A percentile compares a stretch with the other conserved stretches of the same genome.
phyloP scores from a whole-genome alignment of 192 early-diverging fungal genomes.

The Linnemannia exigua region DNA sequence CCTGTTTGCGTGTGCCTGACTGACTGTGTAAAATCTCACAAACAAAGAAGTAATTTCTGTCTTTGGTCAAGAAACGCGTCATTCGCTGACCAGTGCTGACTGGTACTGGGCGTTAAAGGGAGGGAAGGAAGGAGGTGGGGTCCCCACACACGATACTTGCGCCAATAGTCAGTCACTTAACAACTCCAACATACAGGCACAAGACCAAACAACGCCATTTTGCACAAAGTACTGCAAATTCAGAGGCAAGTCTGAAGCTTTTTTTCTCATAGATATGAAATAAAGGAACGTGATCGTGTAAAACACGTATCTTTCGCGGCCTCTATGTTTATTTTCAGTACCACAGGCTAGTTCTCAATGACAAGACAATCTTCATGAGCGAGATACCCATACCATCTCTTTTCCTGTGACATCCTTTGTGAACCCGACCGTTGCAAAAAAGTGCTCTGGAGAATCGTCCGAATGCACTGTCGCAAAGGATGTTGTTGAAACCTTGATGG shows the following conservation, averaged over 20 bases:
- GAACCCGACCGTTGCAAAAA: constrained; percentile 32
- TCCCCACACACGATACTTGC: too few relatives aligned
- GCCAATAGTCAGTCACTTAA: too few relatives aligned
- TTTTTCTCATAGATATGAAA: background rate
- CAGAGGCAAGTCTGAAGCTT: background rate
- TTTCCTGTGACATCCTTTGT: background rate
- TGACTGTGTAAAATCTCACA: background rate
- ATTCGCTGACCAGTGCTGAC: background rate
- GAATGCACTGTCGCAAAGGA: constrained; percentile 21
- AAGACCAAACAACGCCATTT: background rate
- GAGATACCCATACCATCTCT: constrained; percentile 22
- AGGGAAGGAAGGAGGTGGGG: background rate
- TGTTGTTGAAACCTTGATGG: constrained; percentile 13
- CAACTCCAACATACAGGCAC: too few relatives aligned
- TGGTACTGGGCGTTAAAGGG: background rate
- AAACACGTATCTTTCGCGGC: background rate
- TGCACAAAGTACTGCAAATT: background rate
- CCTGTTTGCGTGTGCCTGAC: background rate
- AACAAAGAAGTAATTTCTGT: background rate
- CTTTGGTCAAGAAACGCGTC: background rate
- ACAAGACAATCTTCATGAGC: background rate
- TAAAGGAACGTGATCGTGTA: background rate
- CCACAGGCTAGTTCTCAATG: background rate
- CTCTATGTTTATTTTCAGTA: background rate
- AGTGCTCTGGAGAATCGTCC: constrained; percentile 47